Base-by-base conservation (phyloP, 2,329 filamentous ascomycete species). In the Leptosphaerulina australis region DNA sequence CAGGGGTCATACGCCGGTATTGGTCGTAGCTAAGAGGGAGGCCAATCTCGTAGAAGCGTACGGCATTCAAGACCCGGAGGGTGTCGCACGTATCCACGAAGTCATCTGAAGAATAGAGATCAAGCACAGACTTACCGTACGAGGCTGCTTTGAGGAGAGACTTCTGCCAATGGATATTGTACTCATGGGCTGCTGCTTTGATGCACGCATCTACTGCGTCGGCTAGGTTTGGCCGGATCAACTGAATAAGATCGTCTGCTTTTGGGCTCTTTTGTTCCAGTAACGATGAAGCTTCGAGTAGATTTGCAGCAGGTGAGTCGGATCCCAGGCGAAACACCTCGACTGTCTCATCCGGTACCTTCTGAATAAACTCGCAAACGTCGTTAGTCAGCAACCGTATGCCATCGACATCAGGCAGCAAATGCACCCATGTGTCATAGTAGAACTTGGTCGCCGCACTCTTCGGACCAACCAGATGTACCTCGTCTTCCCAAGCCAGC, bases 1-100 rank as follows among this genome's bases (percentile, higher is more conserved):
- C 93, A 0, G 94, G 90, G 0, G 91, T 95, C 44, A 99, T 82
- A 5, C 91, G 88, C 58, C 94, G 84, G 70, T 94, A 97, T 72
- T 99, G 93, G 56, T 97, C 92, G 67, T 94, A 96, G 3, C 92
- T 96, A 4, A 99, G 73, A 0, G 93, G 91, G 17, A 99, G 78
- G 2, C 94, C 94, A 44, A 97, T 83, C 64, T 95, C 89, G 69
- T 94, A 97, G 71, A 89, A 95, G 41, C 94, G 86, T 10, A 93
- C 88, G 5, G 93, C 93, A 64, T 97, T 97, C 37, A 99, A 80
- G 0, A 99, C 92, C 12, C 94, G 87, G 12, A 99, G 77, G 0
- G 88, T 94, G 72, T 99, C 93, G 62, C 91, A 96, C 87, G 97
- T 97, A 56, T 97, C 93, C 44, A 99, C 94, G 74, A 97, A 99